Conservation (phyloP, 768 basidiomycete genomes). For the Naganishia kalamii region DNA sequence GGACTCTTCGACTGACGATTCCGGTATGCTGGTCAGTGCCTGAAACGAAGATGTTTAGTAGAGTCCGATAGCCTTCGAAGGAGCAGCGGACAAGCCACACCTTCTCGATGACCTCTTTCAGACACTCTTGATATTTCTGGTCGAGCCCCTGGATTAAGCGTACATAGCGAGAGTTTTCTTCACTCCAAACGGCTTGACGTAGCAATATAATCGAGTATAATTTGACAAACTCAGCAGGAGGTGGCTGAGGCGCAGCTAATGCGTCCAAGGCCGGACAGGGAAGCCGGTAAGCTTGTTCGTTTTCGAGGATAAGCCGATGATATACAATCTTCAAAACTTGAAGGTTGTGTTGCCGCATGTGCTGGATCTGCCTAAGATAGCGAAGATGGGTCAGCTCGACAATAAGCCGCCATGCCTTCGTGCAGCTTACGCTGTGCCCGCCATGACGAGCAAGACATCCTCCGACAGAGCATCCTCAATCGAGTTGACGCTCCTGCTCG, state of each 20-base stretch:
- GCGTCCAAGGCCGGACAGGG: not conserved
- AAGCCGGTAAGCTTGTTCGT: not conserved
- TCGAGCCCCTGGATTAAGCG: conserved; percentile 7
- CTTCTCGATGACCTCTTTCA: conserved; percentile 11
- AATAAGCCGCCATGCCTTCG: not conserved
- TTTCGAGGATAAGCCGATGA: not conserved
- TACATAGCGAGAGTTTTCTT: not conserved
- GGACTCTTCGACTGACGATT: not conserved
- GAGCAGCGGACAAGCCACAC: not conserved
- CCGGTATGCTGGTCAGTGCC: not conserved
- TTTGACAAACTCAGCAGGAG: not conserved
- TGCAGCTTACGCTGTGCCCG: not conserved
- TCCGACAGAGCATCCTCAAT: not conserved
- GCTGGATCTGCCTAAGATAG: not conserved
- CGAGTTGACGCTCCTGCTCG: not conserved
- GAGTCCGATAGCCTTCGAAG: not conserved
- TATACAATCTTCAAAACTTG: not conserved
- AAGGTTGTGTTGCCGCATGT: not conserved
- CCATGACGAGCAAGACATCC: not conserved
- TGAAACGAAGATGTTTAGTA: not conserved
- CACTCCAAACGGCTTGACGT: not conserved
- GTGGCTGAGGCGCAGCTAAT: not conserved
- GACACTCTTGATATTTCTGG: not conserved
- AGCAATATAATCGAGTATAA: not conserved
- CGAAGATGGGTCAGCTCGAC: not conserved